phyloP scores from a whole-genome alignment of 768 basidiomycete species.

The Xerocomellus amylosporus region DNA sequence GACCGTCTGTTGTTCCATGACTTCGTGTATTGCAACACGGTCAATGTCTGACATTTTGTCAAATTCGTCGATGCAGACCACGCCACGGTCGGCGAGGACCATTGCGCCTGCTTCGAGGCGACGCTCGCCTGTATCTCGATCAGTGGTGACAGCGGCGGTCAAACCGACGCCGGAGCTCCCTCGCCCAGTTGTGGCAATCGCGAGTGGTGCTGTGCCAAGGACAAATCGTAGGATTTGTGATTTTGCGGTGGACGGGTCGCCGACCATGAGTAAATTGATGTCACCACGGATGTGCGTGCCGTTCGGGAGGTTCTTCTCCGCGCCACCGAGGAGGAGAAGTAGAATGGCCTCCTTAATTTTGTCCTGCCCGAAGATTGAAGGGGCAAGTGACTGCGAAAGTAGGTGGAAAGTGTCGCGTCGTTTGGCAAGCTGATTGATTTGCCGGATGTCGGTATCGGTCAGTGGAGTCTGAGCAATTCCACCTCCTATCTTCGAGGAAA shows the following conservation, averaged over 20 bases:
- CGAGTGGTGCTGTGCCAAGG: constrained; percentile 91
- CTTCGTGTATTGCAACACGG: constrained; percentile 98
- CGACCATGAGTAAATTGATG: constrained; percentile 99
- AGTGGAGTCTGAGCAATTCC: constrained; percentile 91
- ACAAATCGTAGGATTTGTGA: constrained; percentile 95
- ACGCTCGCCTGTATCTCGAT: constrained; percentile 96
- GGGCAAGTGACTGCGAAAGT: constrained; percentile 92
- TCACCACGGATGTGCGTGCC: constrained; percentile 99
- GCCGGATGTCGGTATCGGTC: constrained; percentile 91
- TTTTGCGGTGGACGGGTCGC: constrained; percentile 98
- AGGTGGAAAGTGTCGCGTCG: constrained; percentile 82
- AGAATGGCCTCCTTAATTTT: constrained; percentile 94
- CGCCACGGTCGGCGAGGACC: constrained; percentile 98
- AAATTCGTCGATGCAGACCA: constrained; percentile 99
- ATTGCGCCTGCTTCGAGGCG: constrained; percentile 97
- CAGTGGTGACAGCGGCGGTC: constrained; percentile 97
- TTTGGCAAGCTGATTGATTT: constrained; percentile 91
- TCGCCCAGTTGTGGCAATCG: constrained; percentile 97
- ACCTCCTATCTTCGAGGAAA: constrained; percentile 93
- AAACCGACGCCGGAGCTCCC: constrained; percentile 99
- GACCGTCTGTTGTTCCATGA: constrained; percentile 99
- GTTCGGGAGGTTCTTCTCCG: constrained; percentile 96
- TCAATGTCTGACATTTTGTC: constrained; percentile 99
- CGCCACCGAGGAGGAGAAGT: constrained; percentile 90
- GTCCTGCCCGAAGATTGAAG: constrained; percentile 96